phyloP scores from a whole-genome alignment of 2,329 filamentous ascomycete genomes.

The Xylaria sp. region DNA sequence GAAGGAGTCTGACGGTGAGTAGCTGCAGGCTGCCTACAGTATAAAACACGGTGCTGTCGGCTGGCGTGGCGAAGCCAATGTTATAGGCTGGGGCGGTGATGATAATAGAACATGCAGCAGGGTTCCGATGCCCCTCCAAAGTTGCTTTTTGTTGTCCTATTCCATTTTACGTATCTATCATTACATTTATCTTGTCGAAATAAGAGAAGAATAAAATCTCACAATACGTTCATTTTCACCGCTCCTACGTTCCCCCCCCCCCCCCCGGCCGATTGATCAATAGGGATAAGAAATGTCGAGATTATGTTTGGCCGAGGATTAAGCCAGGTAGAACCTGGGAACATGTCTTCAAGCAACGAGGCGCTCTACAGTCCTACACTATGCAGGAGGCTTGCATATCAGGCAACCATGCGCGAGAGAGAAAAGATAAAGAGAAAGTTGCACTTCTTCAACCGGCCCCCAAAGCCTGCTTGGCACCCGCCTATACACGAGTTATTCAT shows the following conservation, averaged over 20 bases:
- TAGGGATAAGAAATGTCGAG: not conserved
- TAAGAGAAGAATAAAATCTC: too few species aligned
- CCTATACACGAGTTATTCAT: not conserved
- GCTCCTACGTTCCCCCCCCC: not conserved
- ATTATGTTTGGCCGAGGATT: not conserved
- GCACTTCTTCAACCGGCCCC: too few species aligned
- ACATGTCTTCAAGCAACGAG: not conserved
- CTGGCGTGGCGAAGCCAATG: not conserved
- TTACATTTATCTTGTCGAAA: not conserved
- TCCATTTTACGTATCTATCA: too few species aligned
- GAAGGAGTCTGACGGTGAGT: not conserved
- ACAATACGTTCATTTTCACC: not conserved
- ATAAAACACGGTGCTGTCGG: not conserved
- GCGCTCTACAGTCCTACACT: not conserved
- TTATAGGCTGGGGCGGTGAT: not conserved
- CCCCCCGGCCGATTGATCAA: not conserved
- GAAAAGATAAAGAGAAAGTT: not conserved
- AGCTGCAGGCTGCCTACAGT: not conserved
- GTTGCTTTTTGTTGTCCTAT: too few species aligned
- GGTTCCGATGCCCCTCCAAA: not conserved
- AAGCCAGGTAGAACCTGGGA: not conserved
- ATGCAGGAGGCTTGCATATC: not conserved
- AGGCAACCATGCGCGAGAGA: not conserved
- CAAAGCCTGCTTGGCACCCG: not conserved
- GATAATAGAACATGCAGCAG: not conserved